Evolutionary conservation across 2,329 filamentous ascomycete species (phyloP).

Genomic region (Karstenula rhodostoma): DNA sequence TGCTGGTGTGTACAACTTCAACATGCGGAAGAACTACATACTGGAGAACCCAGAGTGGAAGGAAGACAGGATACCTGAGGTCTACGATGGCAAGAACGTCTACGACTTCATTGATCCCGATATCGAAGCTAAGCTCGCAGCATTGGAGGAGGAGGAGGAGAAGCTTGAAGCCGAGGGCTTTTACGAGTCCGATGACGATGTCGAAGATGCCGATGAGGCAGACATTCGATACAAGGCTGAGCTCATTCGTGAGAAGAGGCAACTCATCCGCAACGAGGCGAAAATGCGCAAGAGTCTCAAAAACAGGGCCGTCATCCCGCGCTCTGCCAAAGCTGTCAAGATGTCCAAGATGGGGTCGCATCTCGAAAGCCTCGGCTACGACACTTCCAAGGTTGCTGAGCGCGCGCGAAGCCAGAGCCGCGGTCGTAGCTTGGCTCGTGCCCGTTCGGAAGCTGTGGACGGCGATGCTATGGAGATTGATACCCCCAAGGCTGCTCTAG

Average conservation of each 20-base stretch:
- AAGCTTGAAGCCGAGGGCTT: slow-evolving; percentile 88
- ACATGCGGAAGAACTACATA: slow-evolving; percentile 86
- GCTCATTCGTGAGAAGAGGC: slow-evolving; percentile 92
- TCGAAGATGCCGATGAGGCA: slow-evolving; percentile 88
- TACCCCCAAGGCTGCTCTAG: slow-evolving; percentile 48
- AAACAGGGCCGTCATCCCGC: slow-evolving; percentile 93
- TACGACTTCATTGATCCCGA: slow-evolving; percentile 98
- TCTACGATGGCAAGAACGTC: slow-evolving; percentile 95
- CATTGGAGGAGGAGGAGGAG: slow-evolving; percentile 95
- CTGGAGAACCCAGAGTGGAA: slow-evolving; percentile 93
- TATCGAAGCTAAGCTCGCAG: slow-evolving; percentile 90
- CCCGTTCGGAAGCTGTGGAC: slow-evolving; percentile 59
- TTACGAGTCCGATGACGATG: slow-evolving; percentile 77
- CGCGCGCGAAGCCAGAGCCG: slow-evolving; percentile 76
- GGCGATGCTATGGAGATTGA: slow-evolving; percentile 78
- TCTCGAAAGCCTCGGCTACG: slow-evolving; percentile 84
- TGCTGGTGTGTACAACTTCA: slow-evolving; percentile 93
- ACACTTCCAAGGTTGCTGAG: slow-evolving; percentile 76
- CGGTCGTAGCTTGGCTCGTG: slow-evolving; percentile 73
- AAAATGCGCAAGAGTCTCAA: slow-evolving; percentile 96
- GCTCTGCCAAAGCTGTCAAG: slow-evolving; percentile 80
- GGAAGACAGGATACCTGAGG: slow-evolving; percentile 92
- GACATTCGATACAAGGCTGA: slow-evolving; percentile 92
- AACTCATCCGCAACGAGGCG: slow-evolving; percentile 90
- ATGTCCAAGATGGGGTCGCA: slow-evolving; percentile 87